Conservation (phyloP, 371 early-diverging fungal genomes). For the Haplosporangium sp. region DNA sequence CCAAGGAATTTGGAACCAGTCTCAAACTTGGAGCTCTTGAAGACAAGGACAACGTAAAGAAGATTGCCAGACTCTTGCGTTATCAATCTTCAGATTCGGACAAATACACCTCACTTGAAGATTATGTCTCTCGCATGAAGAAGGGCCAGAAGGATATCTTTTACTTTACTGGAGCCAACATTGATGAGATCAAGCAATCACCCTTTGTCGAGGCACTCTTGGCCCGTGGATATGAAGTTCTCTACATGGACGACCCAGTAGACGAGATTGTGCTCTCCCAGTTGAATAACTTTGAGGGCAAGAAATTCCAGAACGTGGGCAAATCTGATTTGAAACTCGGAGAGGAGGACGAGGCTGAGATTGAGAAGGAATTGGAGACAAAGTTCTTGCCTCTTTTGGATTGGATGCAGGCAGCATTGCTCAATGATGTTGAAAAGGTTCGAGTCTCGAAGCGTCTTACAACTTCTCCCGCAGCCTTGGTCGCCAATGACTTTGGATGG, state of each 20-base stretch:
- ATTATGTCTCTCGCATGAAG: conserved; percentile 90
- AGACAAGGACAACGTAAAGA: conserved; percentile 74
- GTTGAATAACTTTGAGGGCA: conserved; percentile 81
- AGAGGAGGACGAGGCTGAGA: conserved; percentile 68
- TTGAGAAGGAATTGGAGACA: conserved; percentile 61
- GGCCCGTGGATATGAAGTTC: conserved; percentile 90
- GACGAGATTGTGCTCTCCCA: conserved; percentile 90
- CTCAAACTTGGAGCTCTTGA: conserved; percentile 92
- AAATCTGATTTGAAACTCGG: conserved; percentile 87
- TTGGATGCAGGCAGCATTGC: conserved; percentile 74
- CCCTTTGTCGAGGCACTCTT: conserved; percentile 91
- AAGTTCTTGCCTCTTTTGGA: conserved; percentile 75
- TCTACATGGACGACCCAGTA: conserved; percentile 91
- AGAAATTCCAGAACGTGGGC: conserved; percentile 84
- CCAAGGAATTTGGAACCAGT: conserved; percentile 76
- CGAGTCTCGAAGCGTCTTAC: conserved; percentile 79
- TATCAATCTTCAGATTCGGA: conserved; percentile 73
- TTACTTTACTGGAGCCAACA: conserved; percentile 81
- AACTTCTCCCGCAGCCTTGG: conserved; percentile 81
- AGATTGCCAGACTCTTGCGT: conserved; percentile 84
- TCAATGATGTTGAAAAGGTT: conserved; percentile 79
- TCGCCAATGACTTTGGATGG: conserved; percentile 78
- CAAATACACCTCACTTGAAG: conserved; percentile 78
- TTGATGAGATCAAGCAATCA: conserved; percentile 80
- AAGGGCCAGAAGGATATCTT: conserved; percentile 91